Percentiles rank a stretch among this genome's conserved stretches.
These are phyloP conservation scores for Aspergillus melleus DNA, from an alignment of 2,329 filamentous ascomycete genomes.

Conservation along the genomic window DNA sequence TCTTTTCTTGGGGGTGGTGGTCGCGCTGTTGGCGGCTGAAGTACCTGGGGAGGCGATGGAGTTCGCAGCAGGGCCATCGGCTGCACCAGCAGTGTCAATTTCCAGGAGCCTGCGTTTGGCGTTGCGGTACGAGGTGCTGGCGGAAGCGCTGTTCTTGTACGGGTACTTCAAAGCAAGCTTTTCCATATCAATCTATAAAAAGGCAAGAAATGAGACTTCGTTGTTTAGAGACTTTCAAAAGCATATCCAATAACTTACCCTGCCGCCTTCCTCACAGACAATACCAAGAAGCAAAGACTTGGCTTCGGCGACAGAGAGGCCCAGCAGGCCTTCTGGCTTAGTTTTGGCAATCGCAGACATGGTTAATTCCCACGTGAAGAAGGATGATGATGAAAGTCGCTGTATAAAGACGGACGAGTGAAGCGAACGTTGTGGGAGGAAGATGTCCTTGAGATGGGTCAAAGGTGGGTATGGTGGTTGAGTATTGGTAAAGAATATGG, in stretches of 20 bases:
- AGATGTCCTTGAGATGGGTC: neutral
- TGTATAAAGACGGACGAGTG: neutral
- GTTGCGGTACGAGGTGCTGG: constrained; percentile 34
- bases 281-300: constrained; percentile 21
- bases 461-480: neutral
- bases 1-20: constrained; percentile 16
- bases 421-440: constrained; percentile 5
- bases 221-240: neutral
- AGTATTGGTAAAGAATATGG: neutral
- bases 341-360: constrained; percentile 15
- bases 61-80: neutral
- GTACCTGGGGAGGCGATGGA: neutral
- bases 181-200: constrained; percentile 38
- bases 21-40: neutral
- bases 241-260: constrained; percentile 8
- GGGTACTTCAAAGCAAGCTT: constrained; percentile 37
- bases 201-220: neutral
- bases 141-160: constrained; percentile 38
- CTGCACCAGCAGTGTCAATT: neutral
- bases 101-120: constrained; percentile 40
- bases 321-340: constrained; percentile 19
- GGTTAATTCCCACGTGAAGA: neutral
- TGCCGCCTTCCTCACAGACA: constrained; percentile 14
- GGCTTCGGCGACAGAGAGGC: constrained; percentile 18
- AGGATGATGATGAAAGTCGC: neutral